Conservation (phyloP, 116 monocot species). For the Iris pallida region DNA sequence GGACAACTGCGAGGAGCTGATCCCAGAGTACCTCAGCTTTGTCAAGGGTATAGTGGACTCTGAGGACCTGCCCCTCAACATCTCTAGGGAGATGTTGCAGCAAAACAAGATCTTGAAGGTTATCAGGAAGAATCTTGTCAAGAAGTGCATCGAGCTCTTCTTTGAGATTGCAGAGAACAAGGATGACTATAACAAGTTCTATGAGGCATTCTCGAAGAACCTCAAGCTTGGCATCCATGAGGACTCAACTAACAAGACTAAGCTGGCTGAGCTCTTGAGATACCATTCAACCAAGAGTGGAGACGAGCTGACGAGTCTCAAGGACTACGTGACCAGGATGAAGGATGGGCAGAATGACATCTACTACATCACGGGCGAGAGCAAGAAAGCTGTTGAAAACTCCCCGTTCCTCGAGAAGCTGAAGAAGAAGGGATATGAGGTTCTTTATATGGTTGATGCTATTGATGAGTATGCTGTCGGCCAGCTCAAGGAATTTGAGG, state of each 20-base stretch:
- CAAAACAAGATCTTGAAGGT: constrained; percentile 18
- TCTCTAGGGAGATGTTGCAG: constrained; percentile 21
- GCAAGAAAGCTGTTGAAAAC: constrained; percentile 21
- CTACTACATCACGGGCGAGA: constrained; percentile 22
- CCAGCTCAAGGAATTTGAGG: constrained; percentile 22
- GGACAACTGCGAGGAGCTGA: constrained; percentile 22
- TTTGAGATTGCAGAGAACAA: constrained; percentile 13
- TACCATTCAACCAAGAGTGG: constrained; percentile 22
- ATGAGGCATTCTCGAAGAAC: constrained; percentile 13
- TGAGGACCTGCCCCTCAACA: constrained; percentile 19
- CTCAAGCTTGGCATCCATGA: constrained; percentile 21
- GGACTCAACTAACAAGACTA: constrained; percentile 12
- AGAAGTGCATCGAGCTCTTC: constrained; percentile 12
- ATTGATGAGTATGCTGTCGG: constrained; percentile 19
- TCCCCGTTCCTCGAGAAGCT: constrained; percentile 20
- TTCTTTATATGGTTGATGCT: constrained; percentile 18
- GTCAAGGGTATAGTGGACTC: constrained; percentile 23
- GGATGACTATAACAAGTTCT: constrained; percentile 14
- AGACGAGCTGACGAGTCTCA: constrained; percentile 19
- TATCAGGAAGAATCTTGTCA: constrained; percentile 12
- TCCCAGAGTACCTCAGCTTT: constrained; percentile 17
- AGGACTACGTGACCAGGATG: constrained; percentile 26
- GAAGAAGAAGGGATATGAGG: constrained; percentile 20
- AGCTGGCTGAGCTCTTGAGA: constrained; percentile 16
- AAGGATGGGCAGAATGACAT: constrained; percentile 23